Percentiles rank a stretch among this genome's conserved stretches.
Conservation (phyloP, 2,329 filamentous ascomycete genomes). For the Trichophyton equinum region DNA sequence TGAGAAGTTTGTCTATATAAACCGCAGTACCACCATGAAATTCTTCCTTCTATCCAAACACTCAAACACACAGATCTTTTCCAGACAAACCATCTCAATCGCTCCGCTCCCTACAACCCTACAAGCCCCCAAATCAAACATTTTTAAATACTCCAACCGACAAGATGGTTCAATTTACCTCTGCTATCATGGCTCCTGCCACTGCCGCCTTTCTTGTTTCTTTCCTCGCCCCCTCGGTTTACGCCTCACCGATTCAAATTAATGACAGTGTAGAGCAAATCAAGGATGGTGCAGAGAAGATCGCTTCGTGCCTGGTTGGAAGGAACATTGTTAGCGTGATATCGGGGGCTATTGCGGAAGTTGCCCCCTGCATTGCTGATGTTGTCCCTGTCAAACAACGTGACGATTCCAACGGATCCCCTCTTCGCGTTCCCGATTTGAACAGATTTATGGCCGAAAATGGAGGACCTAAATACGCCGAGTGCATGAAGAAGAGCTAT, state of each 20-base stretch:
- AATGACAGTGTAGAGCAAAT: neutral
- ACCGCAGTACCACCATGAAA: neutral
- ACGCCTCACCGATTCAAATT: neutral
- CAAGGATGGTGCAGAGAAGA: too few relatives aligned
- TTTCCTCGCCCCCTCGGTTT: neutral
- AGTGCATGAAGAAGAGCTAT: constrained; percentile 1
- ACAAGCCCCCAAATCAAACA: neutral
- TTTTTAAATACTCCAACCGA: neutral
- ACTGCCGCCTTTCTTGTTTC: neutral
- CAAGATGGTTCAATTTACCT: neutral
- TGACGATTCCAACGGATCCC: neutral
- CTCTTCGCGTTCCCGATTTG: neutral
- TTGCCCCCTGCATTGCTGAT: too few relatives aligned
- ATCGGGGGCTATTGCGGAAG: too few relatives aligned
- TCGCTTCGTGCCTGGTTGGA: too few relatives aligned
- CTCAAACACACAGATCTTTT: neutral
- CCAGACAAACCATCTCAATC: neutral
- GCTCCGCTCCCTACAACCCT: neutral
- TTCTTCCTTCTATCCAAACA: neutral
- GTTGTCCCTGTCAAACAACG: too few relatives aligned
- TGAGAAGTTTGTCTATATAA: neutral
- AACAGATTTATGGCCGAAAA: neutral
- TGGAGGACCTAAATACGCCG: neutral
- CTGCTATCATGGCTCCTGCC: neutral
- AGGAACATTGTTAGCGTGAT: too few relatives aligned